These are phyloP conservation scores for Carallia brachiata DNA, from an alignment of 345 rosid species.

Conservation along the genomic window DNA sequence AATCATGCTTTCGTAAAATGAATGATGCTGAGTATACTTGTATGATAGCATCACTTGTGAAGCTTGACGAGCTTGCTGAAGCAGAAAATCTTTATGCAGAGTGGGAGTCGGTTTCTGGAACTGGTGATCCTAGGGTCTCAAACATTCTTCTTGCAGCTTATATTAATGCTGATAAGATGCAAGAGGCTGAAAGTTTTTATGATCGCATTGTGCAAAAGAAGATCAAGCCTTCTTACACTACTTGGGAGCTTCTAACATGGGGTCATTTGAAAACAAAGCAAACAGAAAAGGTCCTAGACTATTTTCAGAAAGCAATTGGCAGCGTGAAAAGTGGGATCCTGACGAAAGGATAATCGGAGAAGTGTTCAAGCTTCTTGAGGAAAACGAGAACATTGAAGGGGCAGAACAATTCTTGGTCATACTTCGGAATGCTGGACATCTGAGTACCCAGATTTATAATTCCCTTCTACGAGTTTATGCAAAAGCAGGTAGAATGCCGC, in stretches of 20 bases:
- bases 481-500: constrained; percentile 79
- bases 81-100: constrained; percentile 67
- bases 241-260: constrained; percentile 85
- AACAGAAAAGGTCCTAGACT: constrained; percentile 53
- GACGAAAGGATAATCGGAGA: constrained; percentile 47
- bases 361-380: constrained; percentile 54
- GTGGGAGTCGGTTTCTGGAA: constrained; percentile 72
- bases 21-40: constrained; percentile 68
- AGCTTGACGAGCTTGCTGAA: constrained; percentile 59
- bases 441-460: constrained; percentile 63
- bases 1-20: constrained; percentile 57
- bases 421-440: constrained; percentile 60
- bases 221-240: constrained; percentile 60
- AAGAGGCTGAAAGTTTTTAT: constrained; percentile 53
- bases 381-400: constrained; percentile 50
- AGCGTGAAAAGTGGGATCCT: constrained; percentile 70
- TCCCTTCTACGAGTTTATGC: constrained; percentile 68
- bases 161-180: constrained; percentile 49
- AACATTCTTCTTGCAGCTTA: constrained; percentile 74
- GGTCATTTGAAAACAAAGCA: constrained; percentile 52
- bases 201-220: constrained; percentile 47
- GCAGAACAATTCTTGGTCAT: constrained; percentile 65
- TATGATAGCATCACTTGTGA: constrained; percentile 70
- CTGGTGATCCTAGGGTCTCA: constrained; percentile 55
- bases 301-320: constrained; percentile 59